Base-by-base conservation (phyloP, 768 basidiomycete species). In the Naematelia encephala region DNA sequence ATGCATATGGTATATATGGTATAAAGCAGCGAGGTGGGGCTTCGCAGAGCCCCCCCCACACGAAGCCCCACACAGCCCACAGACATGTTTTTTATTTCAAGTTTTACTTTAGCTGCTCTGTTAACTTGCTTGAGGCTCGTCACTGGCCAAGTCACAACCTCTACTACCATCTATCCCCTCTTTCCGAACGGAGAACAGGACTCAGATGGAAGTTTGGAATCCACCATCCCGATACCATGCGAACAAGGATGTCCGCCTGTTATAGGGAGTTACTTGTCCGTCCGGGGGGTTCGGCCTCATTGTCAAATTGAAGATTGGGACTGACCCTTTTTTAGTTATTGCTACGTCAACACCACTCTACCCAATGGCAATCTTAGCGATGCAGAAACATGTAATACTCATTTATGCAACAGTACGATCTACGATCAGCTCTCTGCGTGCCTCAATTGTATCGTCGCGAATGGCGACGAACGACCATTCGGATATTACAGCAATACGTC, bases 371-470 rank as follows among this genome's bases (percentile, higher is more conserved):
- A 4, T 12, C 34, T n/a, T 3, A 26, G 23, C 42, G 26, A 27
- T 4, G 23, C 28, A 10, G 16, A 12, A 13, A 16, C 34, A 39
- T 59, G 58, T 23, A 29, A 53, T 19, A 48, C 19, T 22, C 16
- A 8, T 12, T n/a, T 61, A 4, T 61, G 59, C 29, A 55, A 22
- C 26, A 53, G 51, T 22, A 23, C 2, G 21, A 47, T 52, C 43
- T 62, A 57, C 27, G 39, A 62, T 13, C 28, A 28, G 1, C 39
- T 62, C 1, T 50, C 51, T 28, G n/a, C 28, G 12, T 63, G 62
- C 45, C 54, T 59, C 46, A 63, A 63, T 25, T 63, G 62, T 26
- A 47, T 63, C 19, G 28, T 63, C 11, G 62, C 57, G 10, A 63
- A 63, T 30, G 61, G 61, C 2, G 46, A 45, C 13, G 61, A 62